These are phyloP conservation scores for Tuber indicum DNA, from an alignment of 495 filamentous ascomycete genomes.

Conservation along the genomic window DNA sequence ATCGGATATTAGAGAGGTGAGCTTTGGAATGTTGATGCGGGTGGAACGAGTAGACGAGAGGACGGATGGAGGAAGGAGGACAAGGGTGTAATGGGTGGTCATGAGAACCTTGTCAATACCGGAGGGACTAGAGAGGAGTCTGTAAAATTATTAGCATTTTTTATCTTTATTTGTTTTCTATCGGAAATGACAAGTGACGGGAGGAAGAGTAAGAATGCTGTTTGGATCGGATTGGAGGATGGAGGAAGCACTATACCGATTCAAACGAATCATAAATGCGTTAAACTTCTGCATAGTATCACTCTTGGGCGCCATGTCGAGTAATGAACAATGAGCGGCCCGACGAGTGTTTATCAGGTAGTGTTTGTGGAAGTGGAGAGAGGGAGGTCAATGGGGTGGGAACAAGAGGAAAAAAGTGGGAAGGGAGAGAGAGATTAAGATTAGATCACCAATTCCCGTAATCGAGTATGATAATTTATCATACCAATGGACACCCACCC, in stretches of 20 bases:
- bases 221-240: not conserved
- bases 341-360: not conserved
- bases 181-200: not conserved
- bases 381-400: not conserved
- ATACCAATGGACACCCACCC: not conserved
- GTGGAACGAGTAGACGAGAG: constrained; percentile 44
- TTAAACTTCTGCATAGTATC: not conserved
- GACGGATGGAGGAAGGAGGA: constrained; percentile 47
- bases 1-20: constrained; percentile 55
- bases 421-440: not conserved
- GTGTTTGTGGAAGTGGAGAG: not conserved
- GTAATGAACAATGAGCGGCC: not conserved
- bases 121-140: constrained; percentile 52
- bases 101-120: constrained; percentile 59
- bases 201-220: not conserved
- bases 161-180: not conserved
- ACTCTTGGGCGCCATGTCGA: not conserved
- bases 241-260: not conserved
- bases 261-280: not conserved
- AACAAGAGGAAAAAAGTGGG: not conserved
- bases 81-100: constrained; percentile 59
- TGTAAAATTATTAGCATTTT: not conserved
- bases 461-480: no score
- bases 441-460: not conserved
- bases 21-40: constrained; percentile 47